These are phyloP conservation scores for Phaeolepiota aurea DNA, from an alignment of 768 basidiomycete species.

Conservation along the genomic window DNA sequence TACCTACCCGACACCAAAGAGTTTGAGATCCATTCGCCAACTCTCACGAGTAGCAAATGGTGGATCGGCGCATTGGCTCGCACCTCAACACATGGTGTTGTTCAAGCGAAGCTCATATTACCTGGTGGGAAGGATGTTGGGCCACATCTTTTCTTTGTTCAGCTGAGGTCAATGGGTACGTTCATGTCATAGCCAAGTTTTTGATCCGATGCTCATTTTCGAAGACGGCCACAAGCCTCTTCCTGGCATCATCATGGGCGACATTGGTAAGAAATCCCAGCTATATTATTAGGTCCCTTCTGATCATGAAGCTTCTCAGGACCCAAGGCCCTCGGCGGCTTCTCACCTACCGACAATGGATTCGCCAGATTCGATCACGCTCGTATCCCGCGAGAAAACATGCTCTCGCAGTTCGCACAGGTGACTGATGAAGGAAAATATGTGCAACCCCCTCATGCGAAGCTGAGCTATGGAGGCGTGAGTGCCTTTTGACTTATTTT, in stretches of 20 bases:
- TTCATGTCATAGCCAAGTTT: not conserved
- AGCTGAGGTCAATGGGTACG: conserved; percentile 53
- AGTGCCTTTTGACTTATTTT: conserved; percentile 15
- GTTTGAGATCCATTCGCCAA: conserved; percentile 73
- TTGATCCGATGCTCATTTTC: not conserved
- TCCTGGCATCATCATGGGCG: conserved; percentile 57
- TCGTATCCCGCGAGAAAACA: conserved; percentile 58
- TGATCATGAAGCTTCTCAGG: no score
- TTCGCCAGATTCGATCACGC: conserved; percentile 60
- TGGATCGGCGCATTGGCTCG: conserved; percentile 73
- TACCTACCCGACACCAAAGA: conserved; percentile 58
- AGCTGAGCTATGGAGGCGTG: conserved; percentile 70
- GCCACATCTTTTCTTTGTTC: conserved; percentile 71
- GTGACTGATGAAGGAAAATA: conserved; percentile 63
- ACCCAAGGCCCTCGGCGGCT: conserved; percentile 47
- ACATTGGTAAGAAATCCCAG: conserved; percentile 64
- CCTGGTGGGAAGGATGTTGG: conserved; percentile 54
- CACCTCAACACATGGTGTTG: conserved; percentile 66
- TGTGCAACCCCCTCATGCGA: conserved; percentile 59
- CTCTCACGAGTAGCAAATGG: conserved; percentile 72
- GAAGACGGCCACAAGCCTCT: conserved; percentile 52
- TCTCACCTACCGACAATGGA: conserved; percentile 52
- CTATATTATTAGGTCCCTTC: no score
- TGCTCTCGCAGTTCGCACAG: conserved; percentile 69
- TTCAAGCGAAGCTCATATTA: conserved; percentile 68